Base-by-base conservation (phyloP, 139 green algal genomes). In the Desmodesmus armatus region DNA sequence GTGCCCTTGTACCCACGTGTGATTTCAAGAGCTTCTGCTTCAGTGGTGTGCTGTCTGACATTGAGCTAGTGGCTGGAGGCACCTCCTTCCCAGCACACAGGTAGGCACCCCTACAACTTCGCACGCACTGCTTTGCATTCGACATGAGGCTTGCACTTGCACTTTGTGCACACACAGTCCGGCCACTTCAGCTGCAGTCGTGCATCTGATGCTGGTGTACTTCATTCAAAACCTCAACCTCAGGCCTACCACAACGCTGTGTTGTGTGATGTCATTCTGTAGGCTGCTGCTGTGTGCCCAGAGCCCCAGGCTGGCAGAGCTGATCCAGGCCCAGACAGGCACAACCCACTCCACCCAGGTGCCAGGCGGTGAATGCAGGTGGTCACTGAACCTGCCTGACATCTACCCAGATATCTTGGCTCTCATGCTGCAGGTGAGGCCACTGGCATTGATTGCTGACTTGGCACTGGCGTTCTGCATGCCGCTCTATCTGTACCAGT, bases 361-460 rank as follows among this genome's bases (percentile, higher is more conserved):
- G 77, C 77, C 3, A 7, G 55, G 49, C 33, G 25, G 29, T 15
- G 77, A 53, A 27, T 63, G 29, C 58, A 44, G 37, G 25, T 73
- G 53, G 40, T 58, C 55, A 44, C 43, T 87, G 47, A n/a, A 71
- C 7, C 43, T 87, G 33, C 27, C n/a, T 66, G 81, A 80, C 49
- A 55, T 80, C 25, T 74, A 71, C 41, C 81, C 69, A 40, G 49
- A 80, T 41, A 43, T 87, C 13, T 25, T 87, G 81, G 33, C 47
- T 66, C n/a, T 87, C 44, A 81, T 87, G 77, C n/a, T n/a, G n/a
- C n/a, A n/a, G n/a, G n/a, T n/a, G n/a, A n/a, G n/a, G n/a, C n/a
- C n/a, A n/a, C n/a, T n/a, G n/a, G n/a, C n/a, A n/a, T n/a, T n/a
- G n/a, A n/a, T n/a, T n/a, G n/a, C n/a, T n/a, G n/a, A n/a, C n/a